These are phyloP conservation scores for Hymenoscyphus fructigenus DNA, from an alignment of 2,329 filamentous ascomycete species.

Conservation along the genomic window DNA sequence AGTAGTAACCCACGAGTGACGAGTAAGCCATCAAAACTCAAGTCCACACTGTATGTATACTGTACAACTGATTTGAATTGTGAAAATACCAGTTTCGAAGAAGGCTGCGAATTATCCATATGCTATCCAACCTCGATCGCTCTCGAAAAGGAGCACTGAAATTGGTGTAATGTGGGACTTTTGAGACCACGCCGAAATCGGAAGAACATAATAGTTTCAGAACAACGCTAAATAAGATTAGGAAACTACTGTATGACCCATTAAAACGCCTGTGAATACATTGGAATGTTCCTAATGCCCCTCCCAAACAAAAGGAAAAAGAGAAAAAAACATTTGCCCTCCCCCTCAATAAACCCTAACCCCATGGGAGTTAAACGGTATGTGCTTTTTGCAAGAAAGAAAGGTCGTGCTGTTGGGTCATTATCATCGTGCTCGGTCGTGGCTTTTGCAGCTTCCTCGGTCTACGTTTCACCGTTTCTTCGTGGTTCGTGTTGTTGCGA, in stretches of 20 bases:
- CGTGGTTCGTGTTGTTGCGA: slow-evolving; percentile 7
- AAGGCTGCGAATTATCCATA: no score
- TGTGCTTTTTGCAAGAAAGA: slow-evolving; percentile 26
- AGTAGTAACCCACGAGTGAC: no score
- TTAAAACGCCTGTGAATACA: neutral
- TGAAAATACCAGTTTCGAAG: no score
- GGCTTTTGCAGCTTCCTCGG: slow-evolving; percentile 48
- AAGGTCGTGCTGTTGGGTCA: slow-evolving; percentile 27
- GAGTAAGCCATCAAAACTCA: no score
- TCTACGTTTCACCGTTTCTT: slow-evolving; percentile 28
- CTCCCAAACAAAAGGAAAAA: neutral
- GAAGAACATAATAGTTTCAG: neutral
- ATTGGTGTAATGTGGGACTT: neutral
- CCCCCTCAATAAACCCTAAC: slow-evolving; percentile 5
- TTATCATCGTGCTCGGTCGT: slow-evolving; percentile 31
- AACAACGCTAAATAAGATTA: neutral
- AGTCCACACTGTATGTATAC: no score
- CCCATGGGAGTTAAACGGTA: slow-evolving; percentile 23
- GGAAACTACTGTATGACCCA: neutral
- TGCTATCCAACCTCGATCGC: no score
- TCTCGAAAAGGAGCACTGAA: no score
- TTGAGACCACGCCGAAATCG: neutral
- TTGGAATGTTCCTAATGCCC: neutral
- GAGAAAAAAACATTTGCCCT: neutral
- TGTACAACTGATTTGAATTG: no score